Base-by-base conservation (phyloP, 768 basidiomycete genomes). In the Obba rivulosa region DNA sequence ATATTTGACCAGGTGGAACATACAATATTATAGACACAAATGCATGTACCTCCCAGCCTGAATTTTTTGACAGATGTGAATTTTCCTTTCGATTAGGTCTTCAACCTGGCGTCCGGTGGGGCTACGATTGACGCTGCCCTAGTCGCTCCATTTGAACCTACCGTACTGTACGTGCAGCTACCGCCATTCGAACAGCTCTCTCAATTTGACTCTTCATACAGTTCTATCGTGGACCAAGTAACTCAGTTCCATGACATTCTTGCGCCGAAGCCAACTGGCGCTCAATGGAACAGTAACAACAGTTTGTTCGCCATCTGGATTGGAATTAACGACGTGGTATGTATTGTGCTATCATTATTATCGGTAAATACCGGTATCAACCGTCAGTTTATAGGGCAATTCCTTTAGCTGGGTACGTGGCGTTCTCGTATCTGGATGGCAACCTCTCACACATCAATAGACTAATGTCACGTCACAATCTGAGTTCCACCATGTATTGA, bases 21-120 rank as follows among this genome's bases (percentile, higher is more conserved):
- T 83, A 77, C 59, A 83, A 83, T 50, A 73, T 80, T 36, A 78
- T 75, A 1, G 62, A 71, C 28, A 71, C 76, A 45, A 72, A 74
- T 64, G 79, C 78, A 34, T 18, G 55, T 45, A n/a, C n/a, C n/a
- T n/a, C n/a, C n/a, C n/a, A n/a, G n/a, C n/a, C n/a, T n/a, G n/a
- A n/a, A n/a, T n/a, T 31, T 41, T 25, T 34, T 14, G 13, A 24
- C 40, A 18, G 13, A 41, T 51, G 24, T 70, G 71, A 64, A 81
- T 79, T 63, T 31, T 74, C 76, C 2, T 53, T 67, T 7, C 45
- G 77, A 20, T 35, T 22, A 65, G 63, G 58, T 62, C 11, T 67
- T 66, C 57, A 62, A 69, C 56, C 52, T 69, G 11, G 69, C 67
- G 13, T 69, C 59, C 23, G 69, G 68, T 28, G 69, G 69, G 16